Base-by-base conservation (phyloP, 768 basidiomycete species). In the Suillus spraguei region DNA sequence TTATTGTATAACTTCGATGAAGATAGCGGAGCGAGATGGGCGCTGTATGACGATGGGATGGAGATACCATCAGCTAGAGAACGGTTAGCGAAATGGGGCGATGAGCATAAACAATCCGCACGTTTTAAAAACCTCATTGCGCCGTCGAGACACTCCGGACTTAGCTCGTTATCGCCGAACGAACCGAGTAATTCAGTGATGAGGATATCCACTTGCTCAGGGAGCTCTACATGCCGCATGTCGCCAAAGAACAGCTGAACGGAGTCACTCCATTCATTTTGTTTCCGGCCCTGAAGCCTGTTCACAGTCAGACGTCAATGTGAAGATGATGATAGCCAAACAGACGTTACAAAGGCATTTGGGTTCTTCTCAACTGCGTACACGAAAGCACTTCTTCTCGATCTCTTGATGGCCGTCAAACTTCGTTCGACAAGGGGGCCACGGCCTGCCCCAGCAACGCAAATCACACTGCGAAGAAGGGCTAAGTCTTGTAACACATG, bases 111-210 rank as follows among this genome's bases (percentile, higher is more conserved):
- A 60, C 32, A 47, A 39, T 9, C 66, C 71, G 49, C 62, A 95
- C 95, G 83, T 82, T 97, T 97, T 72, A 99, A 80, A 72, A 95
- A 96, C 55, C 97, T 82, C 86, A 91, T 87, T 10, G 94, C 96
- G 14, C 97, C 97, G 73, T 99, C 97, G 41, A 99, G 80, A 77
- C 97, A 99, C 76, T 99, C 97, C 0, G 97, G 97, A 72, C 95
- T 96, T 55, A 99, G 85, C 74, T 99, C 97, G 64, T 99, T 99
- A 77, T 99, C 97, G 2, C 97, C 97, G 78, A 99, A 99, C 5
- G 94, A 96, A 4, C 97, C 97, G 69, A 99, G 77, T 24, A 99
- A 84, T 75, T 99, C 97, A 78, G 92, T 97, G 70, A 99, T 90
- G 63, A 99, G 80, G 65, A 99, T 94, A 75, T 99, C 97, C 35